Conservation (phyloP, 1,139 yeast genomes). For the Kodamaea sp. region DNA sequence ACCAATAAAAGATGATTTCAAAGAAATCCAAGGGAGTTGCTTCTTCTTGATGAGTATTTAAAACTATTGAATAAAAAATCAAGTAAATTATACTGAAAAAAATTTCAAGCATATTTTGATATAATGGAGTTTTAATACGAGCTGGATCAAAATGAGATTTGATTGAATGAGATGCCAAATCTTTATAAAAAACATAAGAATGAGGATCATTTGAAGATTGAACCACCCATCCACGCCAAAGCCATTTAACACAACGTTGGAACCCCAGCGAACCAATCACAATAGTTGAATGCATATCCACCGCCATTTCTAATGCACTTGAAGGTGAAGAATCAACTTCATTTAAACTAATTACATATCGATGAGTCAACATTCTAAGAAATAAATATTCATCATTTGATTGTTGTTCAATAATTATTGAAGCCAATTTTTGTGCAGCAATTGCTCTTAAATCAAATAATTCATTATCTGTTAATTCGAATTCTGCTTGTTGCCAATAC, state of each 20-base stretch:
- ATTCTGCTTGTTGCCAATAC: slow-evolving; percentile 61
- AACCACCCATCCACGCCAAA: slow-evolving; percentile 91
- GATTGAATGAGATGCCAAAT: slow-evolving; percentile 54
- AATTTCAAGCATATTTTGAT: slow-evolving; percentile 74
- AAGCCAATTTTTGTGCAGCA: slow-evolving; percentile 73
- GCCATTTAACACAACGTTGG: slow-evolving; percentile 83
- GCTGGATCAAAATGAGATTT: slow-evolving; percentile 76
- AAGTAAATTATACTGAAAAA: slow-evolving; percentile 64
- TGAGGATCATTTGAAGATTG: slow-evolving; percentile 72
- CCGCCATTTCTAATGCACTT: slow-evolving; percentile 79
- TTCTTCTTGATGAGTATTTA: slow-evolving; percentile 46
- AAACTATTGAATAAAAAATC: slow-evolving; percentile 57
- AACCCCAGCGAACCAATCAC: slow-evolving; percentile 78
- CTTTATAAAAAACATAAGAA: slow-evolving; percentile 61
- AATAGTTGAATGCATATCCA: slow-evolving; percentile 76
- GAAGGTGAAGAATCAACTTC: slow-evolving; percentile 60
- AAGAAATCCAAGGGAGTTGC: slow-evolving; percentile 32
- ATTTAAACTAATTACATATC: slow-evolving; percentile 64
- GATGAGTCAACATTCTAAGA: slow-evolving; percentile 72
- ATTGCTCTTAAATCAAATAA: slow-evolving; percentile 57
- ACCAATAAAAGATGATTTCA: slow-evolving; percentile 60
- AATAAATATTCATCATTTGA: slow-evolving; percentile 63
- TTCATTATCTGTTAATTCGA: slow-evolving; percentile 66
- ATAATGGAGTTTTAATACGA: slow-evolving; percentile 77
- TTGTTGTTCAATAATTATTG: slow-evolving; percentile 59